Base-by-base conservation (phyloP, 1,284 basidiomycete species). In the Serendipita sp. region DNA sequence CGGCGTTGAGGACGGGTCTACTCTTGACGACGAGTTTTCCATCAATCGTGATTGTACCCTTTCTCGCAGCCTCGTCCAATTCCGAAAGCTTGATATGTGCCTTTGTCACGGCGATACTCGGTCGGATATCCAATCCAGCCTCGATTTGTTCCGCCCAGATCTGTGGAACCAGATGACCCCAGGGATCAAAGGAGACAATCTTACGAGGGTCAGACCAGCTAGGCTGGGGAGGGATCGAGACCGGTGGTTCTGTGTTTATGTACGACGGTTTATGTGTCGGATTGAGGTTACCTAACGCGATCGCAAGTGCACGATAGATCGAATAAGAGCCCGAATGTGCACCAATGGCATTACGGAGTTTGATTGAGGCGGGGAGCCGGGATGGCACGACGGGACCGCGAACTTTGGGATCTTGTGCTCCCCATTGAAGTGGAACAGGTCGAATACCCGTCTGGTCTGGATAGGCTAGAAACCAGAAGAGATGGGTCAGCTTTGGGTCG, bases 121-220 rank as follows among this genome's bases (percentile, higher is more conserved):
- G 93, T n/a, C 91, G 77, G 35, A 92, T 78, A 71, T 94, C 91
- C 60, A 93, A 72, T 0, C 84, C 83, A 32, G 79, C 81, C 45
- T 85, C 81, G 62, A 83, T 78, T 72, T 91, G 84, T 65, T 76
- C 76, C 63, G 77, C 78, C 77, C 87, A 97, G 1, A 90, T 81
- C 60, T 83, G 82, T 15, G 90, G 92, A 0, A 88, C 87, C 64
- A 97, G 78, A 70, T 97, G 94, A 2, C 94, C 94, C 83, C 85
- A 97, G 0, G 94, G 94, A 72, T 98, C 95, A 72, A 98, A 88
- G 1, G 87, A 87, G 35, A 96, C 93, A 71, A 98, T 96, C 80
- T 92, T 93, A 68, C 70, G 73, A 1, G 82, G 79, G 67, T 90
- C 85, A 64, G 77, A 85, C 93, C 94, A 98, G 2, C 84, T 74